A percentile compares a stretch with the other conserved stretches of the same genome.
These are phyloP conservation scores for Arthrobotrys musiformis DNA, from an alignment of 2,329 filamentous ascomycete species.

Conservation along the genomic window DNA sequence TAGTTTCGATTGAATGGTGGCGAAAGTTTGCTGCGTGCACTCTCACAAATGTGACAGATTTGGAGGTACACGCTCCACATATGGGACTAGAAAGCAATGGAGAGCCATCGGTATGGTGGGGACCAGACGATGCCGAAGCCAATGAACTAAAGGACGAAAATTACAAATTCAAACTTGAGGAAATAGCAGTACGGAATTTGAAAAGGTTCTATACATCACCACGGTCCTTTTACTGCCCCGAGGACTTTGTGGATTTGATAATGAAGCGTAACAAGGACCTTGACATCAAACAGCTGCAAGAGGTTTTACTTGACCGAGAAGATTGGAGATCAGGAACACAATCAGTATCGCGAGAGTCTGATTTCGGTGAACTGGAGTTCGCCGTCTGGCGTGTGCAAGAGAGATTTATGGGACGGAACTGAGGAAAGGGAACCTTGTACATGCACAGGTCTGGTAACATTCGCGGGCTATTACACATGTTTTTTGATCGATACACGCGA, in stretches of 20 bases:
- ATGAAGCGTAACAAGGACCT: neutral
- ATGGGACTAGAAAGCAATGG: too few species aligned
- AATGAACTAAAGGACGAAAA: neutral
- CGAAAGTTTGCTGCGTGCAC: slow-evolving; percentile 3
- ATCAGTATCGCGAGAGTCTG: too few species aligned
- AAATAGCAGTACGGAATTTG: neutral
- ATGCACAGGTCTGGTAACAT: too few species aligned
- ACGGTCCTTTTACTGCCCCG: neutral
- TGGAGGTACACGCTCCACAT: neutral
- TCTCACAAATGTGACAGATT: neutral
- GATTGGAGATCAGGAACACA: too few species aligned
- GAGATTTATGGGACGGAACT: too few species aligned
- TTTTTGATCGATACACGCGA: too few species aligned
- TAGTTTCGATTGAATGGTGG: slow-evolving; percentile 19
- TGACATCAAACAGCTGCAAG: neutral
- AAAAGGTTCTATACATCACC: neutral
- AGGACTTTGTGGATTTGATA: neutral
- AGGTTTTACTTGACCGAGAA: neutral
- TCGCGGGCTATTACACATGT: too few species aligned
- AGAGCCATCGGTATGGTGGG: neutral
- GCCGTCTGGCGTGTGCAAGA: too few species aligned
- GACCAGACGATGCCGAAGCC: neutral
- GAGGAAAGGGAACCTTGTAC: too few species aligned
- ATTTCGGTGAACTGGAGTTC: too few species aligned
- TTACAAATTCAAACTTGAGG: neutral